Percentiles rank a stretch among this genome's conserved stretches.
phyloP scores from a whole-genome alignment of 352 stramenopile genomes.

The Phytophthora pini region DNA sequence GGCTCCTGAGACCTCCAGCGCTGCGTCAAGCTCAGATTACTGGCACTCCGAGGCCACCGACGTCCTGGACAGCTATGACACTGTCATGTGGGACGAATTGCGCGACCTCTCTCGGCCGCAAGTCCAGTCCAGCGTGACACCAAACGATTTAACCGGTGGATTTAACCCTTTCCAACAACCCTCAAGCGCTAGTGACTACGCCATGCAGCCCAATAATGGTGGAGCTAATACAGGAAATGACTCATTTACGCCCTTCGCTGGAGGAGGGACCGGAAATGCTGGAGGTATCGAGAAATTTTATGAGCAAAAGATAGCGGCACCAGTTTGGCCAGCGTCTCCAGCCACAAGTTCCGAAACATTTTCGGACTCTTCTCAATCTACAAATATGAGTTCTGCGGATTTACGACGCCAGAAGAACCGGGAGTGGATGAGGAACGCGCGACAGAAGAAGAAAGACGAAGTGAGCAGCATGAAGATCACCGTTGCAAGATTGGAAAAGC shows the following conservation, averaged over 20 bases:
- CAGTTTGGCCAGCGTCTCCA: conserved; percentile 3
- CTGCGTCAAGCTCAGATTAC: neutral
- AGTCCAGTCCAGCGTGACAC: conserved; percentile 3
- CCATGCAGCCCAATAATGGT: neutral
- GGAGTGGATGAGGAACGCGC: conserved; percentile 46
- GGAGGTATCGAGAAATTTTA: neutral
- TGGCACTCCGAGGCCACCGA: conserved; percentile 2
- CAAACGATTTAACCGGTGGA: conserved; percentile 8
- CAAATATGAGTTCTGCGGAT: conserved; percentile 7
- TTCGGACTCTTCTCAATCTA: conserved; percentile 12
- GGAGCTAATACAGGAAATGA: neutral
- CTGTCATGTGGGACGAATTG: conserved; percentile 24
- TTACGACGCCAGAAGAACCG: conserved; percentile 45
- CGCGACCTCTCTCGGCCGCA: conserved; percentile 3
- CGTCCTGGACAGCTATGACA: conserved; percentile 19
- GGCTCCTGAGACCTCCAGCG: neutral
- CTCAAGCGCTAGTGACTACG: neutral
- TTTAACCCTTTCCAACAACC: conserved; percentile 1
- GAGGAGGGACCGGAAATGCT: neutral
- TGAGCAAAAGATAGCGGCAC: neutral
- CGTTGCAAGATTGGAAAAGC: conserved; percentile 39
- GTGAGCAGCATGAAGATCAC: conserved; percentile 42
- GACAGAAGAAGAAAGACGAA: conserved; percentile 42
- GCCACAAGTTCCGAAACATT: neutral
- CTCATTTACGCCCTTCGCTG: neutral